Evolutionary conservation across 306 rosid species (phyloP).

Genomic region (Senna tora): DNA sequence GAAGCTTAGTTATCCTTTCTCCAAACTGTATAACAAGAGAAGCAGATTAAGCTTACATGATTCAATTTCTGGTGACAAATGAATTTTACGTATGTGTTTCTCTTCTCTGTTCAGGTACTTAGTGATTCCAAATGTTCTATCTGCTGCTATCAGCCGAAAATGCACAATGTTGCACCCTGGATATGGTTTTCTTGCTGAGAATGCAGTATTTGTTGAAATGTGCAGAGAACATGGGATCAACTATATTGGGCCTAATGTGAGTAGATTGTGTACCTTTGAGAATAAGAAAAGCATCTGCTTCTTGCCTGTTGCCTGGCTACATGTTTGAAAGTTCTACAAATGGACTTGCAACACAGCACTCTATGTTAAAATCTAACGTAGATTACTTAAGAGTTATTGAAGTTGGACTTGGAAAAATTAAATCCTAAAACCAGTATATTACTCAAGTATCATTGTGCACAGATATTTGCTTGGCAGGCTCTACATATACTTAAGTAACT

Average conservation of each 20-base stretch:
- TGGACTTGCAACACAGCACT: slow-evolving; percentile 12
- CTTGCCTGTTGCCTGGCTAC: slow-evolving; percentile 8
- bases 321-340: slow-evolving; percentile 18
- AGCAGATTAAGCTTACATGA: neutral
- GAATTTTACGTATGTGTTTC: slow-evolving; percentile 7
- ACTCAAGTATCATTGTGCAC: slow-evolving; percentile 16
- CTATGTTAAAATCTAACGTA: neutral
- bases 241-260: slow-evolving; percentile 94
- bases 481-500: neutral
- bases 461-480: slow-evolving; percentile 10
- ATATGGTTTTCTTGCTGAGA: slow-evolving; percentile 97
- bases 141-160: slow-evolving; percentile 79
- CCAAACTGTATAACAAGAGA: neutral
- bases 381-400: neutral
- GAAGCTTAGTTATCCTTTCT: neutral
- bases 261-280: slow-evolving; percentile 34
- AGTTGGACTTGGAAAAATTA: neutral
- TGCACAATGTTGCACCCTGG: slow-evolving; percentile 99
- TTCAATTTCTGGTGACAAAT: slow-evolving; percentile 3
- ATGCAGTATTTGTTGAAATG: slow-evolving; percentile 94
- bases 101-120: slow-evolving; percentile 65
- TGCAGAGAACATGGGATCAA: slow-evolving; percentile 89
- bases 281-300: slow-evolving; percentile 12
- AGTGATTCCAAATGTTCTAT: slow-evolving; percentile 75
- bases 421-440: slow-evolving; percentile 21